A percentile compares a stretch with the other conserved stretches of the same genome.
phyloP scores from a whole-genome alignment of 805 yeast genomes.

The Pichia pseudocactophila region DNA sequence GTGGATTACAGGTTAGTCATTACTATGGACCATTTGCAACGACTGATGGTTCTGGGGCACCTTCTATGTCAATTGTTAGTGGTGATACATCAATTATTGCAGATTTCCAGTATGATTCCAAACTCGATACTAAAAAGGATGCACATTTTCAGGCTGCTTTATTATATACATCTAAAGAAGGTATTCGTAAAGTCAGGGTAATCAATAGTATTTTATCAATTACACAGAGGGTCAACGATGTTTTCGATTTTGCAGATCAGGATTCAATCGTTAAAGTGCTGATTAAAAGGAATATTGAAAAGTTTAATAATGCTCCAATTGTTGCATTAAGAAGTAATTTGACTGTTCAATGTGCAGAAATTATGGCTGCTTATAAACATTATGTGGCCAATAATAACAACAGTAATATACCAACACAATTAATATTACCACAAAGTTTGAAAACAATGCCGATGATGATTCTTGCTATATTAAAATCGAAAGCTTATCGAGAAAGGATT shows the following conservation, averaged over 20 bases:
- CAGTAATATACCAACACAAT: slow-evolving; percentile 42
- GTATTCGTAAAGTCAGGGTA: slow-evolving; percentile 79
- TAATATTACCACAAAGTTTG: slow-evolving; percentile 76
- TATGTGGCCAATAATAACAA: slow-evolving; percentile 32
- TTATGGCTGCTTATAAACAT: slow-evolving; percentile 50
- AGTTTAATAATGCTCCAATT: slow-evolving; percentile 31
- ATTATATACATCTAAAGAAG: slow-evolving; percentile 69
- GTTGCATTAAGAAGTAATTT: slow-evolving; percentile 27
- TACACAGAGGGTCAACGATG: slow-evolving; percentile 60
- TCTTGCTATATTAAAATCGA: slow-evolving; percentile 61
- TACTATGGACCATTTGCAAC: slow-evolving; percentile 57
- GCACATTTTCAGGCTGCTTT: slow-evolving; percentile 89
- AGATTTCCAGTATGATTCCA: slow-evolving; percentile 69
- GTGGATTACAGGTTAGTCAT: slow-evolving; percentile 71
- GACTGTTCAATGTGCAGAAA: slow-evolving; percentile 38
- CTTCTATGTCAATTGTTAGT: slow-evolving; percentile 15
- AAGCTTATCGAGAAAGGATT: slow-evolving; percentile 45
- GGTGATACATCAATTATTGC: slow-evolving; percentile 61
- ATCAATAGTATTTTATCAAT: slow-evolving; percentile 77
- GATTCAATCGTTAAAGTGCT: slow-evolving; percentile 50
- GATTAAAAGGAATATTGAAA: slow-evolving; percentile 38
- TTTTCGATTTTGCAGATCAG: slow-evolving; percentile 74
- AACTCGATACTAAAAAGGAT: slow-evolving; percentile 58
- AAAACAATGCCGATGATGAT: slow-evolving; percentile 60
- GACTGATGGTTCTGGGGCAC: slow-evolving; percentile 27